phyloP scores from a whole-genome alignment of 345 rosid species.

The Corymbia maculata region DNA sequence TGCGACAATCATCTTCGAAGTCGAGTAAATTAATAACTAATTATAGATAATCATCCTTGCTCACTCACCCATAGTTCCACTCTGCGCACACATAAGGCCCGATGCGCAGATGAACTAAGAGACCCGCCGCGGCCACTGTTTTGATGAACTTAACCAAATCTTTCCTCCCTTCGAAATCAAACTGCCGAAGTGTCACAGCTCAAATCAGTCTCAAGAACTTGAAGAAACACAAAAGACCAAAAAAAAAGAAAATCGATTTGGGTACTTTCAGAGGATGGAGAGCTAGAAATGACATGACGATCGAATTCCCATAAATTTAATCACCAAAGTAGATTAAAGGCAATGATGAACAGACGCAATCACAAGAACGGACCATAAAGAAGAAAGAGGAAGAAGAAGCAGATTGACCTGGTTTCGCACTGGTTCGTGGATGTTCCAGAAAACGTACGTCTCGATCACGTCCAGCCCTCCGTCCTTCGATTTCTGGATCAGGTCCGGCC shows the following conservation, averaged over 20 bases:
- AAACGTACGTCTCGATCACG: constrained; percentile 85
- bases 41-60: background rate
- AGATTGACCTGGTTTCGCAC: constrained; percentile 57
- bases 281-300: background rate
- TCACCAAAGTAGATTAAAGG: background rate
- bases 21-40: background rate
- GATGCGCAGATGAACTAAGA: constrained; percentile 83
- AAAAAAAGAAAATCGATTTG: background rate
- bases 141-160: constrained; percentile 82
- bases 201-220: background rate
- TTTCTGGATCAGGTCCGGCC: constrained; percentile 91
- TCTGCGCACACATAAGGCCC: constrained; percentile 98
- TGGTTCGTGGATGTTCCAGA: constrained; percentile 87
- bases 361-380: background rate
- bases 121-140: constrained; percentile 77
- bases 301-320: background rate
- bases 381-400: background rate
- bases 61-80: constrained; percentile 84
- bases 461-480: constrained; percentile 96
- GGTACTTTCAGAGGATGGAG: fast-evolving
- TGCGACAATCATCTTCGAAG: background rate
- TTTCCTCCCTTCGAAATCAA: constrained; percentile 79
- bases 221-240: background rate
- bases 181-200: constrained; percentile 22
- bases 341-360: background rate